Evolutionary conservation across 257 asterid genomes (phyloP).

Genomic region (Striga asiatica): DNA sequence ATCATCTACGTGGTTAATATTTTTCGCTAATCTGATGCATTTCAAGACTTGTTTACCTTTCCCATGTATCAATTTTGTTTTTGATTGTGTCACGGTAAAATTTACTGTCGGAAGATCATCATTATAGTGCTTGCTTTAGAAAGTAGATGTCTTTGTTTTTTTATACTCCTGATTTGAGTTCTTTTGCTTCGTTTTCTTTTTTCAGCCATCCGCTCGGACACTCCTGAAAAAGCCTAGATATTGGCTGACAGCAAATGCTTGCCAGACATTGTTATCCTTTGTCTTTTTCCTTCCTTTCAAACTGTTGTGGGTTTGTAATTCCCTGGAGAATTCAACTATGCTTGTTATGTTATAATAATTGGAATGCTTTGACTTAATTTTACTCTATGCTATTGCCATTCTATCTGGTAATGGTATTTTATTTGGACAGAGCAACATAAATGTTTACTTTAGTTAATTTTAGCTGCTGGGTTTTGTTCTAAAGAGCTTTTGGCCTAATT

Average conservation of each 20-base stretch:
- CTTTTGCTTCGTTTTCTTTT: conserved; percentile 9
- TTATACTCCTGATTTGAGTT: conserved; percentile 13
- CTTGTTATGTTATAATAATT: conserved; percentile 25
- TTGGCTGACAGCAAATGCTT: not conserved
- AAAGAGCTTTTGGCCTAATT: not conserved
- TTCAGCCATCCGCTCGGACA: conserved; percentile 36
- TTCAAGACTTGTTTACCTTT: not conserved
- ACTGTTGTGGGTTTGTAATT: conserved; percentile 14
- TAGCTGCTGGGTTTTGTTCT: not conserved
- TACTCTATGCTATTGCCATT: conserved; percentile 9
- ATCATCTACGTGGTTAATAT: not conserved
- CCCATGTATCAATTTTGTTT: not conserved
- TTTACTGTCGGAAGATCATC: too few species aligned
- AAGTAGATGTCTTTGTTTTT: not conserved
- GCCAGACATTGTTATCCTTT: conserved; percentile 10
- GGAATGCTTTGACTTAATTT: conserved; percentile 15
- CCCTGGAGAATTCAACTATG: conserved; percentile 12
- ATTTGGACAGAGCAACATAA: not conserved
- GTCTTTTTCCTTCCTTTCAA: conserved; percentile 6
- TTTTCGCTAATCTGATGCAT: not conserved
- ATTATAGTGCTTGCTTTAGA: not conserved
- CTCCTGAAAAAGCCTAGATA: conserved; percentile 25
- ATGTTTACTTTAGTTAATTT: not conserved
- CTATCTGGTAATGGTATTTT: conserved; percentile 9
- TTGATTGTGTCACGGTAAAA: too few species aligned